Percentiles rank a stretch among this genome's conserved stretches.
phyloP scores from a whole-genome alignment of 2,329 filamentous ascomycete species.

The Ascochyta koolunga region DNA sequence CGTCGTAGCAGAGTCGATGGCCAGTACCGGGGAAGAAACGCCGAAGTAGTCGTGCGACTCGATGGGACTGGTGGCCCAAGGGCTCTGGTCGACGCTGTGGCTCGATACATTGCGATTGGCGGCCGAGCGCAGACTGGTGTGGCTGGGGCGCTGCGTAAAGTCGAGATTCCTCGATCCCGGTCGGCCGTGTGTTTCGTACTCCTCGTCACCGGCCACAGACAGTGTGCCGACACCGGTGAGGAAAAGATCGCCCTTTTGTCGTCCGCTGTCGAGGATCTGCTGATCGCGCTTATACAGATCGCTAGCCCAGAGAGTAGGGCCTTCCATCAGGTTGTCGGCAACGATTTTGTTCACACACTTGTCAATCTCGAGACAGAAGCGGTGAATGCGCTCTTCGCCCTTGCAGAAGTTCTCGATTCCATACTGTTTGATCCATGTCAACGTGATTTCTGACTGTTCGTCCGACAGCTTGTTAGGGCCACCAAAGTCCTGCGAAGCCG shows the following conservation, averaged over 20 bases:
- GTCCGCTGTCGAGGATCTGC: constrained; percentile 60
- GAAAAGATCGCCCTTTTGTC: constrained; percentile 57
- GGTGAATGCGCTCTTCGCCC: constrained; percentile 92
- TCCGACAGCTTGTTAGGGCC: constrained; percentile 96
- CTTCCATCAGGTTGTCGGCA: constrained; percentile 81
- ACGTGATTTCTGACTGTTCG: constrained; percentile 85
- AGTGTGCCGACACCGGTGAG: constrained; percentile 54
- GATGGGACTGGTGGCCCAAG: constrained; percentile 68
- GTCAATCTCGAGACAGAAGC: constrained; percentile 89
- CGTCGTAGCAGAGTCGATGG: constrained; percentile 76
- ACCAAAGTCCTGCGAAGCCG: constrained; percentile 80
- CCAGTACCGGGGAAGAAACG: constrained; percentile 69
- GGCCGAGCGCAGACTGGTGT: constrained; percentile 64
- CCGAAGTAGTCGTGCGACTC: constrained; percentile 76
- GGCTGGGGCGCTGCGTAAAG: constrained; percentile 58
- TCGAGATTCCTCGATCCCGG: constrained; percentile 51
- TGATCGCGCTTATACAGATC: constrained; percentile 84
- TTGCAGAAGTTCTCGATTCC: constrained; percentile 92
- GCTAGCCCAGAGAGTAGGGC: constrained; percentile 90
- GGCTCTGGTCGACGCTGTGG: constrained; percentile 72
- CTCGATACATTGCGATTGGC: constrained; percentile 70
- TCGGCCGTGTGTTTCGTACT: constrained; percentile 49
- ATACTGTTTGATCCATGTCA: constrained; percentile 79
- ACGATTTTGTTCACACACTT: constrained; percentile 85
- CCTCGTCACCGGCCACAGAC: constrained; percentile 57